Conservation (phyloP, 306 rosid species). For the Lithocarpus polystachyus region DNA sequence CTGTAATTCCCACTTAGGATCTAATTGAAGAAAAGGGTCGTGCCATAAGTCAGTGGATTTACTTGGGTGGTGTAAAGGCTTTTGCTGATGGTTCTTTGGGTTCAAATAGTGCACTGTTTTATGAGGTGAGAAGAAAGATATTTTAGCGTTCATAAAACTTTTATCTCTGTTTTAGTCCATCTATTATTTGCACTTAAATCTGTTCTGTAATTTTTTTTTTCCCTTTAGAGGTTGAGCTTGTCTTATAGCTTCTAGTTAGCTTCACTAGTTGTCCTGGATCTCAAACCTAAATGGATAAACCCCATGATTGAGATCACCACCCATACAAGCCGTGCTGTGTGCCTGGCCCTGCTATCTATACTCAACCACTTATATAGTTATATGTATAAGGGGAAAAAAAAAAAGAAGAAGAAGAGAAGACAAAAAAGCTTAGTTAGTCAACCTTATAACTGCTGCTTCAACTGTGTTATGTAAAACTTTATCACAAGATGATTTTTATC, state of each 20-base stretch:
- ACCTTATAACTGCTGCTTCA: not conserved
- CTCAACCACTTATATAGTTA: too few species aligned
- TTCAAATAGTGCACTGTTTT: conserved; percentile 72
- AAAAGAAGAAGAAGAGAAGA: too few species aligned
- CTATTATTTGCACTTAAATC: not conserved
- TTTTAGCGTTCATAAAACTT: conserved; percentile 7
- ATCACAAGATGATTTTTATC: not conserved
- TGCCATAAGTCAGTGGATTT: conserved; percentile 69
- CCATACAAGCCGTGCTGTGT: too few species aligned
- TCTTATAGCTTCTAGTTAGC: not conserved
- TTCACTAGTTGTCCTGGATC: conserved; percentile 2
- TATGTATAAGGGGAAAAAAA: too few species aligned
- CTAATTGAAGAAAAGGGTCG: conserved; percentile 52
- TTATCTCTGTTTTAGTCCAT: not conserved
- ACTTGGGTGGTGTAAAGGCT: conserved; percentile 89
- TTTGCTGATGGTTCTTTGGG: conserved; percentile 91
- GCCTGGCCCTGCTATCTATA: too few species aligned
- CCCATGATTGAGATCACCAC: too few species aligned
- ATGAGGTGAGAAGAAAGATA: conserved; percentile 61
- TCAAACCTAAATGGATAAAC: not conserved
- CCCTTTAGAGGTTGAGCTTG: not conserved
- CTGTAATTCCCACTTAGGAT: conserved; percentile 42
- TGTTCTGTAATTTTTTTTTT: not conserved
- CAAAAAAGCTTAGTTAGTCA: too few species aligned
- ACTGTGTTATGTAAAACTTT: not conserved